A percentile compares a stretch with the other conserved stretches of the same genome.
phyloP scores from a whole-genome alignment of 768 basidiomycete species.

The Lactarius hatsudake region DNA sequence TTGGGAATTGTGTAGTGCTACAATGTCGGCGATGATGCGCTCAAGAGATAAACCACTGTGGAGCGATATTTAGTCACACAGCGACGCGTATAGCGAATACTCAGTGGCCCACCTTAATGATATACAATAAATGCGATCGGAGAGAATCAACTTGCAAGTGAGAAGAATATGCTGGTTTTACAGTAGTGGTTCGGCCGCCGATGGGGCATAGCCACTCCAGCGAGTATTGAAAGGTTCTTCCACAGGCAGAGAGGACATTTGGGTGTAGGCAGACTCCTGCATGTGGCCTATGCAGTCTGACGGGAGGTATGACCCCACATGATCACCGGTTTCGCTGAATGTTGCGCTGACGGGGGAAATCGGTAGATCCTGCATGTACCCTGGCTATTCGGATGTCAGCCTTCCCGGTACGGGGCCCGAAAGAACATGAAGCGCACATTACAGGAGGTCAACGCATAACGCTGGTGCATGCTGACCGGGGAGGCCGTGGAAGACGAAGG shows the following conservation, averaged over 20 bases:
- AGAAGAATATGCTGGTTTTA: conserved; percentile 14
- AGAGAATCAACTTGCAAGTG: conserved; percentile 13
- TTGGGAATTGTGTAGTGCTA: conserved; percentile 23
- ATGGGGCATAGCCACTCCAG: conserved; percentile 23
- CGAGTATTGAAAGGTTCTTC: conserved; percentile 23
- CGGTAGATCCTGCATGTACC: conserved; percentile 27
- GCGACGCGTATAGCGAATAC: neutral
- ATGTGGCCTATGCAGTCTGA: conserved; percentile 13
- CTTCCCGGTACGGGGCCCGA: neutral
- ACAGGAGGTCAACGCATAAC: conserved; percentile 21
- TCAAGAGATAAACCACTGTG: conserved; percentile 7
- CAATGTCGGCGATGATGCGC: conserved; percentile 22
- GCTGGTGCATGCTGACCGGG: conserved; percentile 21
- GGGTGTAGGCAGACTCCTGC: conserved; percentile 18
- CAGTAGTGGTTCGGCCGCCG: conserved; percentile 15
- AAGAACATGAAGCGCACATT: conserved; percentile 19
- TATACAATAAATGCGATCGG: conserved; percentile 27
- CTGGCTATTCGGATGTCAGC: conserved; percentile 22
- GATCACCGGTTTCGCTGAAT: conserved; percentile 26
- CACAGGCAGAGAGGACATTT: conserved; percentile 15
- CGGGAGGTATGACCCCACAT: conserved; percentile 19
- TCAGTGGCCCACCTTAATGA: conserved; percentile 23
- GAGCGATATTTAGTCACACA: conserved; percentile 5
- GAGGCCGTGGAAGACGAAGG: conserved; percentile 25
- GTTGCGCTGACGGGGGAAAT: conserved; percentile 30